Conservation (phyloP, 176 grass and related monocot genomes). For the Lolium perenne region DNA sequence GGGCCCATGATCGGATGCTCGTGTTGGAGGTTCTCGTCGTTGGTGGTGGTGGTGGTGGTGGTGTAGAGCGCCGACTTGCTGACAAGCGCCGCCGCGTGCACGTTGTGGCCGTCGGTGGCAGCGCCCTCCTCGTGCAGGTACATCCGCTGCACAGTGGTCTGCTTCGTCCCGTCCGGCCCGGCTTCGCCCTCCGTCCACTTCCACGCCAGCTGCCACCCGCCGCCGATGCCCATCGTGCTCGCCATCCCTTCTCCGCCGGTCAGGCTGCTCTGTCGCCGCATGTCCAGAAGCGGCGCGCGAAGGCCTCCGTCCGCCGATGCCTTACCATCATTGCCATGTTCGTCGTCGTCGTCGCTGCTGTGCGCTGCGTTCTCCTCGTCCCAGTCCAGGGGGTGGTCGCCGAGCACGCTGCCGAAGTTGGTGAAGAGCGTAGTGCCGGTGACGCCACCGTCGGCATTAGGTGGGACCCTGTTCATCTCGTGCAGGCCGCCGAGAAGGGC, state of each 20-base stretch:
- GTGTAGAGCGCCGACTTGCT: conserved; percentile 60
- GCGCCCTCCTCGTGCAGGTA: conserved; percentile 72
- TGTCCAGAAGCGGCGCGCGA: conserved; percentile 46
- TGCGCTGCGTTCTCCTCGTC: conserved; percentile 48
- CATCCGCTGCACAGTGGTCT: conserved; percentile 64
- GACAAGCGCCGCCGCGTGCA: conserved; percentile 78
- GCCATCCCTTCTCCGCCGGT: background rate
- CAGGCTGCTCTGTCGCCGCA: background rate
- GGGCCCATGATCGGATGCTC: background rate
- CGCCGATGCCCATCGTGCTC: conserved; percentile 73
- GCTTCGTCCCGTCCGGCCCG: conserved; percentile 28
- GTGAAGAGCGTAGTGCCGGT: conserved; percentile 57
- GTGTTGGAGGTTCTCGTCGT: background rate
- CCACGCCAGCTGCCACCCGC: conserved; percentile 85
- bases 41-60: background rate
- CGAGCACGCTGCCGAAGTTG: conserved; percentile 80
- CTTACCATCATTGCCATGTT: background rate
- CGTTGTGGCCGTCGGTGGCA: conserved; percentile 9
- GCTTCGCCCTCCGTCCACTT: conserved; percentile 50
- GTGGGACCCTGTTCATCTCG: conserved; percentile 41
- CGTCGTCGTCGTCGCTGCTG: background rate
- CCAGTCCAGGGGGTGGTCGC: conserved; percentile 55
- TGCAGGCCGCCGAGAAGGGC: conserved; percentile 72
- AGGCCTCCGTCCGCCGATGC: background rate
- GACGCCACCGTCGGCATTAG: conserved; percentile 12